Evolutionary conservation across 2,329 filamentous ascomycete genomes (phyloP).

Genomic region (Magnaporthiopsis rhizophila): DNA sequence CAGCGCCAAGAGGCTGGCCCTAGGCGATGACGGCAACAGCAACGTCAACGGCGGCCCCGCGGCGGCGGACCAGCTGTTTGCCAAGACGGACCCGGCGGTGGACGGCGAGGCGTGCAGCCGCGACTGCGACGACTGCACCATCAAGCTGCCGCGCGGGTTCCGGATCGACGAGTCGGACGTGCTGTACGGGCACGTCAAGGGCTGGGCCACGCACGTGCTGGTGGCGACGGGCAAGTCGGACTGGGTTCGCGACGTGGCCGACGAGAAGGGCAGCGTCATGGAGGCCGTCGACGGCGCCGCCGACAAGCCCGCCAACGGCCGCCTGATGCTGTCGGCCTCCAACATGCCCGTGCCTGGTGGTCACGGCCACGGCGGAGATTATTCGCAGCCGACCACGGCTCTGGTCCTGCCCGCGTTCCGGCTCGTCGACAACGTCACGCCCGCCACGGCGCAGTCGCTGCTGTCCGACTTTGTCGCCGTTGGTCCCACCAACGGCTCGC

Average conservation of each 20-base stretch:
- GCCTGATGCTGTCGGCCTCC: constrained; percentile 83
- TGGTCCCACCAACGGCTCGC: constrained; percentile 65
- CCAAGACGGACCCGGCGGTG: constrained; percentile 61
- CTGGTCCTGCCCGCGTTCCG: constrained; percentile 81
- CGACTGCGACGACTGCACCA: constrained; percentile 75
- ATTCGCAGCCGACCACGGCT: constrained; percentile 65
- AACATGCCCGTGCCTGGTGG: constrained; percentile 73
- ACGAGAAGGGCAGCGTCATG: constrained; percentile 84
- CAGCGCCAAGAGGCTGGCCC: constrained; percentile 27
- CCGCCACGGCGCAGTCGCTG: constrained; percentile 62
- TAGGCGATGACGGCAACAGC: constrained; percentile 14
- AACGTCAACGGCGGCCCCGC: constrained; percentile 2
- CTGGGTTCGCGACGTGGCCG: constrained; percentile 82
- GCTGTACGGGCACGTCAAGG: constrained; percentile 78
- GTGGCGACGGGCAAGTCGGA: constrained; percentile 95
- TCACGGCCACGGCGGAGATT: constrained; percentile 40
- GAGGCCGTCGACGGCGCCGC: constrained; percentile 54
- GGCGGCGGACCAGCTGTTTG: constrained; percentile 51
- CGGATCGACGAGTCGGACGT: constrained; percentile 70
- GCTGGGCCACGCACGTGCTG: constrained; percentile 81
- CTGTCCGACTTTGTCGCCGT: constrained; percentile 62
- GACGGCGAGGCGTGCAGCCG: constrained; percentile 86
- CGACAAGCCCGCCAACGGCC: constrained; percentile 57
- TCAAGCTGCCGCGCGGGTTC: constrained; percentile 65
- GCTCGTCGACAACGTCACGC: constrained; percentile 75